Percentiles rank a stretch among this genome's conserved stretches.
Conservation (phyloP, 2,329 filamentous ascomycete genomes). For the Tolypocladium ovalisporum region DNA sequence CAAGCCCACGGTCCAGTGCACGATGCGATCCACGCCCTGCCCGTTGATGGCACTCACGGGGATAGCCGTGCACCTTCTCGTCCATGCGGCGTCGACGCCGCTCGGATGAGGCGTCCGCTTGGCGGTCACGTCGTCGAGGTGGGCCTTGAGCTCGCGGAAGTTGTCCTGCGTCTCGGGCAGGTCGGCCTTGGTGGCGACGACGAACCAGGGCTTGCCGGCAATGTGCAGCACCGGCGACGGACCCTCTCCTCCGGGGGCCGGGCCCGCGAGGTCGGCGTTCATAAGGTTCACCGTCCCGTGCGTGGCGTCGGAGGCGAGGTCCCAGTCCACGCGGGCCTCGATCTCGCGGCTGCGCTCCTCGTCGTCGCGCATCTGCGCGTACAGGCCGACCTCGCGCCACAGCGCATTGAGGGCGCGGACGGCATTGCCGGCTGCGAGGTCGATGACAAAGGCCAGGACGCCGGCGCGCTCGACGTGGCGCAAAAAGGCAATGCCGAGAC, state of each 20-base stretch:
- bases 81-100: slow-evolving; percentile 45
- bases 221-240: slow-evolving; percentile 50
- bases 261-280: slow-evolving; percentile 8
- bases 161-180: slow-evolving; percentile 68
- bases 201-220: slow-evolving; percentile 92
- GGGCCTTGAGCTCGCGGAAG: slow-evolving; percentile 57
- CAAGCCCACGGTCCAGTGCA: slow-evolving; percentile 61
- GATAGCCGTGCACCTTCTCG: slow-evolving; percentile 55
- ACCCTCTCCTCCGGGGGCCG: slow-evolving; percentile 1
- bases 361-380: slow-evolving; percentile 68
- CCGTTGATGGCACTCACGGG: slow-evolving; percentile 85
- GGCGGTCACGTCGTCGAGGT: slow-evolving; percentile 55
- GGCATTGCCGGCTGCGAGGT: slow-evolving; percentile 70
- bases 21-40: slow-evolving; percentile 67
- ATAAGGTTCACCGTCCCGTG: slow-evolving; percentile 15
- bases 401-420: slow-evolving; percentile 68
- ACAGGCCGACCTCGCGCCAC: slow-evolving; percentile 85
- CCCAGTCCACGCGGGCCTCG: slow-evolving; percentile 44
- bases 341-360: slow-evolving; percentile 56
- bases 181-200: slow-evolving; percentile 89
- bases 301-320: slow-evolving; percentile 37
- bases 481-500: slow-evolving; percentile 82
- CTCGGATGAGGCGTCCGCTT: slow-evolving; percentile 64
- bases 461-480: slow-evolving; percentile 90
- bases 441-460: slow-evolving; percentile 87